Base-by-base conservation (phyloP, 805 yeast genomes). In the Candida nitratophila region DNA sequence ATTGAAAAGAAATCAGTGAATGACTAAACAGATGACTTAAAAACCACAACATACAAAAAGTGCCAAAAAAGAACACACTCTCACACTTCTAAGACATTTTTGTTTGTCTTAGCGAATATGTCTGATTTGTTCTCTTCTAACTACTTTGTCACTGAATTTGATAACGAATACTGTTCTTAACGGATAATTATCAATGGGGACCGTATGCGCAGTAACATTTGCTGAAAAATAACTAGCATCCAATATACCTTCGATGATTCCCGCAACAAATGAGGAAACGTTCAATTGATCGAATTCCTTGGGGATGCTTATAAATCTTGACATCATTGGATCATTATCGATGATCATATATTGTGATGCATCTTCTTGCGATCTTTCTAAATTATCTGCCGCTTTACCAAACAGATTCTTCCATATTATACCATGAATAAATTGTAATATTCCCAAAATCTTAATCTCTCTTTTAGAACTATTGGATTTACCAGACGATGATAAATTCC, bases 231-330 rank as follows among this genome's bases (percentile, higher is more conserved):
- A 80, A 2, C 86, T 70, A 4, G 83, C 70, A 54, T 85, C 93
- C 46, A 88, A 65, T 1, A 87, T 80, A 0, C 95, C 95, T 59
- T 88, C 96, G 35, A 87, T 72, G 15, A 88, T 73, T 0, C 96
- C 96, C 0, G 95, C 96, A 1, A 82, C 77, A 57, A 84, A 86
- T 0, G 96, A 90, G 15, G 83, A 81, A 56, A 93, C 85, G 56
- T 84, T 86, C 54, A 87, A 70, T 49, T 80, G 81, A 11, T 85
- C 81, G 56, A 83, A 79, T 50, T 88, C 95, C 51, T 76, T 78
- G 2, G 96, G 96, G 4, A 85, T 81, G 27, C 86, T 78, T 11
- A 88, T 78, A 56, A 72, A 88, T 52, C 76, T 77, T n/a, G 86
- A 72, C 34, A 87, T 69, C 39, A 85, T 53, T 6, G 96, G 96